These are phyloP conservation scores for Aspergillus alliaceus DNA, from an alignment of 2,329 filamentous ascomycete species.

Conservation along the genomic window DNA sequence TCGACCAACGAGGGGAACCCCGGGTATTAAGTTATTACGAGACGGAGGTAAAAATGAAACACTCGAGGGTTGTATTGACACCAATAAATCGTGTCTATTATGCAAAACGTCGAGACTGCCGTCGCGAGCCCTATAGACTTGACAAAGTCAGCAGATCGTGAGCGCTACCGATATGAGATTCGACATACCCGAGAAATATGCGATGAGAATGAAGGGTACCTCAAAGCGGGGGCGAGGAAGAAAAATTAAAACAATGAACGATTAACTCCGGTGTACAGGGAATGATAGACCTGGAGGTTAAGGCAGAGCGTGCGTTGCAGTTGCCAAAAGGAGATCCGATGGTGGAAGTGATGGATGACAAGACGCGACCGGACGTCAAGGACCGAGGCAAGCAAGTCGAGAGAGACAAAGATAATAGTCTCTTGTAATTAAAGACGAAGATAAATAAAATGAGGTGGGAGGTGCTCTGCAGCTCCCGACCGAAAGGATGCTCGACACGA, in stretches of 20 bases:
- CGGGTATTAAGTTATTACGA: constrained; percentile 34
- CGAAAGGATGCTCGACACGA: constrained; percentile 22
- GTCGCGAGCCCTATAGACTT: constrained; percentile 5
- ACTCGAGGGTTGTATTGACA: constrained; percentile 13
- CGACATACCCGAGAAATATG: constrained; percentile 17
- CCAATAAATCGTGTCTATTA: constrained; percentile 8
- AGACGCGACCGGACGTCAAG: constrained; percentile 25
- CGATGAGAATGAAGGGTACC: constrained; percentile 4
- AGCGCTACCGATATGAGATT: neutral
- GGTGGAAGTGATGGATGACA: constrained; percentile 21
- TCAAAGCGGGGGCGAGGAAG: constrained; percentile 5
- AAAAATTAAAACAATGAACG: constrained; percentile 16
- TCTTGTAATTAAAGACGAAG: constrained; percentile 19
- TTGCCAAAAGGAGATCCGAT: constrained; percentile 1
- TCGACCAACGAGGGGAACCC: constrained; percentile 5
- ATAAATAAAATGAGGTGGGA: constrained; percentile 15
- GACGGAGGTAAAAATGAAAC: constrained; percentile 19
- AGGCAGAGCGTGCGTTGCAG: constrained; percentile 10
- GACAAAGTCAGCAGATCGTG: constrained; percentile 8
- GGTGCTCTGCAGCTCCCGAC: constrained; percentile 41
- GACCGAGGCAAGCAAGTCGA: constrained; percentile 20
- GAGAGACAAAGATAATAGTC: constrained; percentile 14
- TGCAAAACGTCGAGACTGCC: constrained; percentile 11
- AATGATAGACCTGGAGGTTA: constrained; percentile 15
- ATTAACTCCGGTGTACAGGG: constrained; percentile 21